Conservation (phyloP, 2,329 filamentous ascomycete species). For the Cytospora piceae region DNA sequence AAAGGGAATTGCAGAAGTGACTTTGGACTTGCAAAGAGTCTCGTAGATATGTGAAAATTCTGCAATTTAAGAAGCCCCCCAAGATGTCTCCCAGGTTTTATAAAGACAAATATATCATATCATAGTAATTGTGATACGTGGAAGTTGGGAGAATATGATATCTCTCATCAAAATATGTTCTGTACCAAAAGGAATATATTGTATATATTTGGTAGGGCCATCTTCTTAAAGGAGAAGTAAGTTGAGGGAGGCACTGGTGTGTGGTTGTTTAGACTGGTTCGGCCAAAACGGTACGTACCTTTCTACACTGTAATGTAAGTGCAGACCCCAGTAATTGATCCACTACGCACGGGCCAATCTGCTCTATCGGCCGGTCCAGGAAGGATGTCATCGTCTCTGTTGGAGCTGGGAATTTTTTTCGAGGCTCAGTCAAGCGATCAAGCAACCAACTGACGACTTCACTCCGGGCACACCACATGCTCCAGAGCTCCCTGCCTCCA, state of each 20-base stretch:
- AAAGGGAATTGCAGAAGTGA: neutral
- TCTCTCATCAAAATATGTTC: neutral
- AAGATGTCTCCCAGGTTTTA: neutral
- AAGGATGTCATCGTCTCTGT: slow-evolving; percentile 30
- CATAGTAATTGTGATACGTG: neutral
- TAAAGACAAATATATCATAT: neutral
- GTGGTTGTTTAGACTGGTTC: too few species aligned
- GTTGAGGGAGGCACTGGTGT: neutral
- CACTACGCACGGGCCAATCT: slow-evolving; percentile 25
- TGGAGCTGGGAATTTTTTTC: slow-evolving; percentile 31
- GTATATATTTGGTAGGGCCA: slow-evolving; percentile 4
- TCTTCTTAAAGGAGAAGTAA: neutral
- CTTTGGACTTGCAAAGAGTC: neutral
- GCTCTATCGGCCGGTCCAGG: neutral
- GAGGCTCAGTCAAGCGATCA: slow-evolving; percentile 12
- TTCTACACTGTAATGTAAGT: too few species aligned
- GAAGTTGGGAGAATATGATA: too few species aligned
- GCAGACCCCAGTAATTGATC: neutral
- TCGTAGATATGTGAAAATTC: slow-evolving; percentile 11
- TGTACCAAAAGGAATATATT: neutral
- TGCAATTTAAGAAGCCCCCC: slow-evolving; percentile 3
- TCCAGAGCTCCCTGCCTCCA: slow-evolving; percentile 9
- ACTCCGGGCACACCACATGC: slow-evolving; percentile 19
- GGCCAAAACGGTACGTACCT: neutral
- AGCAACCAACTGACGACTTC: slow-evolving; percentile 3